Percentiles rank a stretch among this genome's conserved stretches.
Conservation (phyloP, 2,329 filamentous ascomycete species). For the Laburnicola sp. region DNA sequence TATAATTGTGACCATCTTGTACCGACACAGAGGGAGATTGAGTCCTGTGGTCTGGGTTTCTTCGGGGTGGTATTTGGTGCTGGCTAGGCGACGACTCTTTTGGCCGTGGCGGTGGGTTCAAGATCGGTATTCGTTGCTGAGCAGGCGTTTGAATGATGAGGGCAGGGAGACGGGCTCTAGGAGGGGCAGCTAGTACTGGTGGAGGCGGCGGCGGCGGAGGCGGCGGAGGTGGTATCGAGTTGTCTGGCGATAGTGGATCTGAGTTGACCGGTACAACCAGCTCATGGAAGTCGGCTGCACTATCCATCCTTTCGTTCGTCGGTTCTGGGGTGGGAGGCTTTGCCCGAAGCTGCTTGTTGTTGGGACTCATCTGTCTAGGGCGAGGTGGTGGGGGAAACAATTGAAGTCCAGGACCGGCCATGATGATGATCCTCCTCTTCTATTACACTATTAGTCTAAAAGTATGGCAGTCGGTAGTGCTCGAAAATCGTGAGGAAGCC, state of each 20-base stretch:
- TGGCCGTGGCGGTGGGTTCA: slow-evolving; percentile 30
- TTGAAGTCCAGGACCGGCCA: slow-evolving; percentile 43
- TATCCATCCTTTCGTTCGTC: slow-evolving; percentile 33
- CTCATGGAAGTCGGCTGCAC: slow-evolving; percentile 44
- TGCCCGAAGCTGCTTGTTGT: slow-evolving; percentile 25
- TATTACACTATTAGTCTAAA: slow-evolving; percentile 18
- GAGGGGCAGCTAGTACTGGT: slow-evolving; percentile 28
- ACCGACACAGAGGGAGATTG: slow-evolving; percentile 24
- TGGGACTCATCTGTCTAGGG: slow-evolving; percentile 39
- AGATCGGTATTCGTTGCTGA: slow-evolving; percentile 23
- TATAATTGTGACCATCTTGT: slow-evolving; percentile 17
- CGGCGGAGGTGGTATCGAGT: slow-evolving; percentile 23
- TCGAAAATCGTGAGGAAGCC: slow-evolving; percentile 6
- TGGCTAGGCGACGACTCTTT: slow-evolving; percentile 25
- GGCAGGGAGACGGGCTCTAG: slow-evolving; percentile 33
- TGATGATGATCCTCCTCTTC: slow-evolving; percentile 27
- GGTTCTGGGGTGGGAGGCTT: slow-evolving; percentile 39
- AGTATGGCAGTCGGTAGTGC: slow-evolving; percentile 15
- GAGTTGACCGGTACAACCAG: slow-evolving; percentile 47
- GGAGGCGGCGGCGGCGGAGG: slow-evolving; percentile 9
- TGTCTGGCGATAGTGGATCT: slow-evolving; percentile 39
- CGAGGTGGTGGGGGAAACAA: slow-evolving; percentile 45
- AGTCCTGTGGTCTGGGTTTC: slow-evolving; percentile 24
- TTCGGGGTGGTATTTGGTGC: slow-evolving; percentile 23
- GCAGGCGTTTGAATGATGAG: slow-evolving; percentile 25